Evolutionary conservation across 148 eudicot species (phyloP).

Genomic region (Tetragonia tetragonoides): DNA sequence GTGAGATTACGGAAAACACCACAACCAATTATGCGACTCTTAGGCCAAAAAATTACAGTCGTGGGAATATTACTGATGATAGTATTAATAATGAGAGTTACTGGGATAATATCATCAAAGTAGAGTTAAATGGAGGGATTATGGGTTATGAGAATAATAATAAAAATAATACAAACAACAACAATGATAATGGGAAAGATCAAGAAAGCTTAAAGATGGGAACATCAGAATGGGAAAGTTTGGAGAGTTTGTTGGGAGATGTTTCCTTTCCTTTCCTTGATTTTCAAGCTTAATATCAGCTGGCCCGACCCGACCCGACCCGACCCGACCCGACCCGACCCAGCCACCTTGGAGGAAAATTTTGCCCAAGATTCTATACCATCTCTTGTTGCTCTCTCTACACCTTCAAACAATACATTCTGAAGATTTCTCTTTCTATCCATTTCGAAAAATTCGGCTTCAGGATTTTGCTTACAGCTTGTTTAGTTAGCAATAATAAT

Average conservation of each 20-base stretch:
- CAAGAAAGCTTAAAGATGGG: conserved; percentile 58
- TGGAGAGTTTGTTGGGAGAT: conserved; percentile 75
- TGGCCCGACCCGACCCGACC: neutral
- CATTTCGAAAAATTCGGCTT: neutral
- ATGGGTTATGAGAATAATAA: conserved; percentile 20
- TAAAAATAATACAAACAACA: neutral
- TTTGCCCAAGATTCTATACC: conserved; percentile 5
- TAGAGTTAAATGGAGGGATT: neutral
- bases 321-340: too few relatives aligned
- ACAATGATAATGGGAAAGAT: conserved; percentile 28
- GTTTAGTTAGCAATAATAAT: neutral
- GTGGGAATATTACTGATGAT: neutral
- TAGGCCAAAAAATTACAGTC: neutral
- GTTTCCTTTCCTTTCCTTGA: conserved; percentile 67
- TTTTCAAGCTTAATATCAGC: conserved; percentile 40
- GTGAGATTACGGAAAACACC: neutral
- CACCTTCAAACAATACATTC: too few relatives aligned
- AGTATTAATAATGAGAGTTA: neutral
- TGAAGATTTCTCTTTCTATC: too few relatives aligned
- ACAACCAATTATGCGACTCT: neutral
- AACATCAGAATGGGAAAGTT: conserved; percentile 55
- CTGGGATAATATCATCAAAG: conserved; percentile 12
- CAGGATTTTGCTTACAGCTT: conserved; percentile 9
- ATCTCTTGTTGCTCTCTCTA: neutral
- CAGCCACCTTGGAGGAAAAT: neutral